phyloP scores from a whole-genome alignment of 108 stramenopile species.

The Stephanodiscus minutulus region DNA sequence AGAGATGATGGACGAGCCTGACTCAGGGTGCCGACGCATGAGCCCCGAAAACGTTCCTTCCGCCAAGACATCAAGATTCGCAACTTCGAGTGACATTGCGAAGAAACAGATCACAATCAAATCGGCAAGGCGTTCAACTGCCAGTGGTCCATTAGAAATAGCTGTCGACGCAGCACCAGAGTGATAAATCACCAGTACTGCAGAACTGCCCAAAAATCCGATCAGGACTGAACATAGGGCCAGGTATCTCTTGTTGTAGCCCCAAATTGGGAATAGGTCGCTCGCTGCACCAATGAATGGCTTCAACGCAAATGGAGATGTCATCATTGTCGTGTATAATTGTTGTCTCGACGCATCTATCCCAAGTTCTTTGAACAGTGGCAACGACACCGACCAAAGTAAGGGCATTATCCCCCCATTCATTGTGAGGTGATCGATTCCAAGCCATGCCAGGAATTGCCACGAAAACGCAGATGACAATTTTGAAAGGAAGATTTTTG shows the following conservation, averaged over 20 bases:
- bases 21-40: slow-evolving; percentile 37
- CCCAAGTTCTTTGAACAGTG: slow-evolving; percentile 45
- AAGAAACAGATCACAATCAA: slow-evolving; percentile 43
- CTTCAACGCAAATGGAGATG: slow-evolving; percentile 52
- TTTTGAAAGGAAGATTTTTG: slow-evolving; percentile 19
- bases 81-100: slow-evolving; percentile 37
- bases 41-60: slow-evolving; percentile 49
- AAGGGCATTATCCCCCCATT: slow-evolving; percentile 36
- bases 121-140: slow-evolving; percentile 41
- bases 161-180: slow-evolving; percentile 11
- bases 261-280: slow-evolving; percentile 29
- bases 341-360: slow-evolving; percentile 48
- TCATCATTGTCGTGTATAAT: slow-evolving; percentile 44
- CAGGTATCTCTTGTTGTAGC: slow-evolving; percentile 50
- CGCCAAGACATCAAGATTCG: slow-evolving; percentile 46
- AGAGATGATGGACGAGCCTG: slow-evolving; percentile 38
- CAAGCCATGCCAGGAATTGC: slow-evolving; percentile 47
- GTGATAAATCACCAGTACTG: slow-evolving; percentile 26
- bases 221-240: slow-evolving; percentile 38
- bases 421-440: slow-evolving; percentile 24
- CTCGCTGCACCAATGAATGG: slow-evolving; percentile 50
- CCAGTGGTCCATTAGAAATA: slow-evolving; percentile 20
- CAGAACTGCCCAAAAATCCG: slow-evolving; percentile 23
- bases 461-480: slow-evolving; percentile 37
- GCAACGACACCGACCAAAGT: slow-evolving; percentile 41